These are phyloP conservation scores for Monosporozyma solicola DNA, from an alignment of 805 yeast species.

Conservation along the genomic window DNA sequence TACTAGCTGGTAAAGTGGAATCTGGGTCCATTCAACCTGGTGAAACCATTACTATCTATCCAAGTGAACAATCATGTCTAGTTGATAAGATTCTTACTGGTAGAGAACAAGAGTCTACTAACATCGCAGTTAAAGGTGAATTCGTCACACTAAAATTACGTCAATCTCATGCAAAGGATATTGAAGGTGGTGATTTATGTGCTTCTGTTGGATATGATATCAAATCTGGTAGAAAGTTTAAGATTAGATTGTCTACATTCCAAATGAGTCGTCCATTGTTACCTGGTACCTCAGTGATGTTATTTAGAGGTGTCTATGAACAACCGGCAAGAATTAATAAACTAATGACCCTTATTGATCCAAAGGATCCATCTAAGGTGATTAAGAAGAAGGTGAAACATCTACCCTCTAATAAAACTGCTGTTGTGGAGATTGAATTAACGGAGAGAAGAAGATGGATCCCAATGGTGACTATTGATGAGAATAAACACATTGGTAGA, in stretches of 20 bases:
- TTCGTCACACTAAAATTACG: constrained; percentile 39
- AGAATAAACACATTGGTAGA: constrained; percentile 90
- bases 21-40: constrained; percentile 66
- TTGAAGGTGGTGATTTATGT: constrained; percentile 61
- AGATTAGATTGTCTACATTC: constrained; percentile 55
- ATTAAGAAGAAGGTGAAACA: constrained; percentile 88
- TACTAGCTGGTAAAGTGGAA: constrained; percentile 54
- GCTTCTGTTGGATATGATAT: constrained; percentile 40
- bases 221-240: constrained; percentile 39
- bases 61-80: constrained; percentile 34
- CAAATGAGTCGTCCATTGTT: constrained; percentile 62
- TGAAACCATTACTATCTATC: constrained; percentile 50
- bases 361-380: constrained; percentile 72
- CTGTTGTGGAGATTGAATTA: constrained; percentile 95
- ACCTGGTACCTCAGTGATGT: constrained; percentile 68
- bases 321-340: constrained; percentile 58
- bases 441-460: constrained; percentile 86
- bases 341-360: constrained; percentile 55
- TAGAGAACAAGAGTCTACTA: constrained; percentile 14
- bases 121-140: constrained; percentile 46
- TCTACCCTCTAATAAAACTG: constrained; percentile 88
- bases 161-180: constrained; percentile 32
- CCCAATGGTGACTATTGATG: constrained; percentile 78
- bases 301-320: constrained; percentile 68
- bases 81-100: constrained; percentile 33